Conservation (phyloP, 2,329 filamentous ascomycete genomes). For the Claviceps sorghi region DNA sequence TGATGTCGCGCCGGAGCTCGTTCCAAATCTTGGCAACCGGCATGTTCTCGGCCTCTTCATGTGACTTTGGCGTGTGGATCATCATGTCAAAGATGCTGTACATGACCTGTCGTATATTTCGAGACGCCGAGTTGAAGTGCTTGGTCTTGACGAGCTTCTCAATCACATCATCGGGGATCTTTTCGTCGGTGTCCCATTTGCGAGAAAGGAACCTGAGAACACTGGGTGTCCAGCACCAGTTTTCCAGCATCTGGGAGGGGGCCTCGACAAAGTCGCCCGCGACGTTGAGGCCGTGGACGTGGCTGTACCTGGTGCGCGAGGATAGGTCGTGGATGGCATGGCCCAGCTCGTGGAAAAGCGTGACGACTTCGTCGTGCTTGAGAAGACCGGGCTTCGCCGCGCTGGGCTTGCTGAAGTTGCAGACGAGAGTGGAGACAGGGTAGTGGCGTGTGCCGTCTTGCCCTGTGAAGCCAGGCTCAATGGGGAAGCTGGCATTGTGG, state of each 20-base stretch:
- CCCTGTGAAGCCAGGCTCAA: slow-evolving; percentile 56
- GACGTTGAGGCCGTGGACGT: slow-evolving; percentile 53
- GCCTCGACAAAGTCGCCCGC: slow-evolving; percentile 59
- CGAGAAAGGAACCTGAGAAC: slow-evolving; percentile 53
- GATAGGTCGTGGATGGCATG: slow-evolving; percentile 57
- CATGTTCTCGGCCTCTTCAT: slow-evolving; percentile 51
- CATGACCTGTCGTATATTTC: slow-evolving; percentile 64
- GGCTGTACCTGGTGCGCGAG: slow-evolving; percentile 46
- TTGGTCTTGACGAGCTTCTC: slow-evolving; percentile 61
- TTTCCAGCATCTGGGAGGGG: slow-evolving; percentile 59
- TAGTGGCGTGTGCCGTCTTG: slow-evolving; percentile 57
- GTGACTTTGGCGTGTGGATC: slow-evolving; percentile 55
- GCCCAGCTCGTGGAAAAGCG: slow-evolving; percentile 65
- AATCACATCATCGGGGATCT: slow-evolving; percentile 62
- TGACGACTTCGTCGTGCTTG: slow-evolving; percentile 72
- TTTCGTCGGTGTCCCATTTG: slow-evolving; percentile 56
- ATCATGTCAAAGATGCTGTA: slow-evolving; percentile 79
- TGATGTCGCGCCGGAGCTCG: slow-evolving; percentile 54
- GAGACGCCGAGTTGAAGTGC: slow-evolving; percentile 66
- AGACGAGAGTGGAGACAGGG: slow-evolving; percentile 65
- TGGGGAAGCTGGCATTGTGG: slow-evolving; percentile 72
- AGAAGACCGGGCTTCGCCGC: slow-evolving; percentile 62
- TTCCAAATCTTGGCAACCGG: slow-evolving; percentile 58
- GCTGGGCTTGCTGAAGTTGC: slow-evolving; percentile 74
- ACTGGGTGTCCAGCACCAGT: slow-evolving; percentile 58